Evolutionary conservation across 176 grass and related monocot genomes (phyloP).

Genomic region (Sorghum bicolor): Sorghum_bicolor_NCBIv3 NC_012871.2:69111501-69112000

Average conservation of each 20-base stretch:
- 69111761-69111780: conserved; percentile 39
- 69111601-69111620: conserved; percentile 26
- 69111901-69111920: not conserved
- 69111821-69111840: conserved; percentile 32
- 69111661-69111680: too few relatives aligned
- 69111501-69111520: conserved; percentile 83
- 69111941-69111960: conserved; percentile 27
- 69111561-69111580: conserved; percentile 48
- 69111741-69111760: conserved; percentile 32
- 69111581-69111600: conserved; percentile 61
- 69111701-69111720: conserved; percentile 60
- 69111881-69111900: too few relatives aligned
- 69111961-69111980: conserved; percentile 30
- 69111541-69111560: conserved; percentile 50
- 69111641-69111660: not conserved
- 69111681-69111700: too few relatives aligned
- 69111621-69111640: not conserved
- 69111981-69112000: conserved; percentile 35
- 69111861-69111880: too few relatives aligned
- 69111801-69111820: not conserved
- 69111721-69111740: conserved; percentile 48
- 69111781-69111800: not conserved
- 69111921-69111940: conserved; percentile 23
- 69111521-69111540: conserved; percentile 43
- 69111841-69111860: conserved; percentile 27